Base-by-base conservation (phyloP, 495 filamentous ascomycete species). In the Corynascus novoguineensis region DNA sequence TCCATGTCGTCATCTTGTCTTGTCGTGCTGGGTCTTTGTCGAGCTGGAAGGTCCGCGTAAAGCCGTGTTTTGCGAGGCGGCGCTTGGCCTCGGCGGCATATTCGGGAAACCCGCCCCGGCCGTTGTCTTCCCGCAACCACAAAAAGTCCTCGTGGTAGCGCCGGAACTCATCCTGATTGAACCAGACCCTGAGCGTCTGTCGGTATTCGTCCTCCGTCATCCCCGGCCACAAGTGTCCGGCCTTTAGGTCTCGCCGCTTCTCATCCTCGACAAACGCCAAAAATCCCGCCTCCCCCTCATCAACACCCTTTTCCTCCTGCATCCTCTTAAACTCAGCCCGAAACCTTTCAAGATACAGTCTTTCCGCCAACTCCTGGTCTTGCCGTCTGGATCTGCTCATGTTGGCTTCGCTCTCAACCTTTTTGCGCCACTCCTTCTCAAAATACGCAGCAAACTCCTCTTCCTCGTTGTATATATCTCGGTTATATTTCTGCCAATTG, bases 401-500 rank as follows among this genome's bases (percentile, higher is more conserved):
- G 37, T 40, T 40, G 10, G 37, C 37, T 40, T 17, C 4, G 32
- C 28, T 24, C 24, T 32, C 19, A 4, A 5, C 35, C 27, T 31
- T 42, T 58, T 37, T 31, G 10, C n/a, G 37, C 37, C n/a, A 1
- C 4, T 12, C 25, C 22, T 49, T 28, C 59, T 60, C 59, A 17
- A 50, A 10, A 27, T 17, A 64, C 15, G 41, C 59, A 17, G 52
- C n/a, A 25, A 59, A 59, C 15, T 27, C 42, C 27, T 50, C 59
- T n/a, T 53, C 50, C 19, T 55, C 31, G 25, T 41, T 48, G 24
- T 6, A 27, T 11, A 54, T 41, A 3, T 21, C 59, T 25, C 62
- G 40, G 59, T 59, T 57, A 29, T 61, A 41, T 17, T 34, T 25
- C 59, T 64, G 59, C 59, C 59, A 64, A 27, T 46, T 46, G n/a